Conservation (phyloP, 768 basidiomycete species). For the Candolleomyces eurysporus region DNA sequence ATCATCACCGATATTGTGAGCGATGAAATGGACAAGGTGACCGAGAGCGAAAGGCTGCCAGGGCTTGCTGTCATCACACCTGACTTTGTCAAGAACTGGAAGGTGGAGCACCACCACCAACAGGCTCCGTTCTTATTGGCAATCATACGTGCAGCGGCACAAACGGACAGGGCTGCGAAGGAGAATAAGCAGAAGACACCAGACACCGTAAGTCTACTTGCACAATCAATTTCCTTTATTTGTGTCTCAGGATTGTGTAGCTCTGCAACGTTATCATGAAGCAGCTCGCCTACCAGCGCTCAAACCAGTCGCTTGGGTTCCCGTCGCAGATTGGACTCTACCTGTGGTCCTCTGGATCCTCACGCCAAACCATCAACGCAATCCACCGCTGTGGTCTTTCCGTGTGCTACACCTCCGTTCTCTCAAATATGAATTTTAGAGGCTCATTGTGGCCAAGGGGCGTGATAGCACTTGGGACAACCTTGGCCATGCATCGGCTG, state of each 20-base stretch:
- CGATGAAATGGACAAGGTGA: background rate
- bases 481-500: background rate
- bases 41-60: background rate
- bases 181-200: background rate
- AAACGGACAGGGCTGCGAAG: background rate
- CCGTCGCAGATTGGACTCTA: background rate
- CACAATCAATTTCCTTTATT: too few relatives aligned
- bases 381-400: background rate
- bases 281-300: constrained; percentile 4
- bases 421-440: background rate
- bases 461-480: background rate
- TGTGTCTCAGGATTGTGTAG: too few relatives aligned
- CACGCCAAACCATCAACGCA: background rate
- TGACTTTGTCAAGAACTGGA: background rate
- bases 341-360: background rate
- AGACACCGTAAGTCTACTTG: background rate
- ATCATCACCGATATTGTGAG: background rate
- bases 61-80: background rate
- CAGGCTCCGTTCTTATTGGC: background rate
- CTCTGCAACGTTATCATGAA: background rate
- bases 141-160: background rate
- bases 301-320: constrained; percentile 2
- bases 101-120: background rate
- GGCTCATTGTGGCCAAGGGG: background rate
- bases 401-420: constrained; percentile 2